phyloP scores from a whole-genome alignment of 768 basidiomycete genomes.

The Harrya chromipes region DNA sequence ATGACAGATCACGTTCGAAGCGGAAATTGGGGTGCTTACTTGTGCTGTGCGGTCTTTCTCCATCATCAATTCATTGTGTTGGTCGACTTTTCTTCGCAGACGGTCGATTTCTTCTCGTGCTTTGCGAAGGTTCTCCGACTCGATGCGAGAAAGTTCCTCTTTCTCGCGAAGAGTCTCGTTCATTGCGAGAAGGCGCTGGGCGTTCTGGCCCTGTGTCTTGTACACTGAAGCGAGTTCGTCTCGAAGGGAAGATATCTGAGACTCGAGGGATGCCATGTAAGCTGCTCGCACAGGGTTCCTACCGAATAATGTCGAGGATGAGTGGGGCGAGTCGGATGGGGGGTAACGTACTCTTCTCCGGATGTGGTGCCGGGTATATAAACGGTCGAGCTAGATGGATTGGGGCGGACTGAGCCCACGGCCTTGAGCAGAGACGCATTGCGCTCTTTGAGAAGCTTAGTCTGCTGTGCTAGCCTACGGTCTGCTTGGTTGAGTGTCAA shows the following conservation, averaged over 20 bases:
- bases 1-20: slow-evolving; percentile 1
- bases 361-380: slow-evolving; percentile 50
- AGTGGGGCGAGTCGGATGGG: neutral
- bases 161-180: slow-evolving; percentile 93
- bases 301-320: slow-evolving; percentile 3
- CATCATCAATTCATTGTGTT: slow-evolving; percentile 80
- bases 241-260: slow-evolving; percentile 87
- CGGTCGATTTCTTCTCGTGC: slow-evolving; percentile 70
- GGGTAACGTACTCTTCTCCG: slow-evolving; percentile 63
- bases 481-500: slow-evolving; percentile 47
- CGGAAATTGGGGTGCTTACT: slow-evolving; percentile 39
- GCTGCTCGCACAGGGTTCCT: slow-evolving; percentile 86
- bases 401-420: slow-evolving; percentile 66
- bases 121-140: slow-evolving; percentile 77
- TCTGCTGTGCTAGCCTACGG: slow-evolving; percentile 87
- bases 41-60: slow-evolving; percentile 90
- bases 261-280: slow-evolving; percentile 88
- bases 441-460: slow-evolving; percentile 86
- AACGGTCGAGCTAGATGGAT: slow-evolving; percentile 60
- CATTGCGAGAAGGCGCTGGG: slow-evolving; percentile 88
- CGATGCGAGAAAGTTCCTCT: slow-evolving; percentile 80
- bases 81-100: slow-evolving; percentile 73
- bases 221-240: slow-evolving; percentile 93
- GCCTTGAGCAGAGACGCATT: slow-evolving; percentile 87
- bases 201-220: slow-evolving; percentile 95